phyloP scores from a whole-genome alignment of 192 early-diverging fungal genomes.

The Diversispora epigaea region DNA sequence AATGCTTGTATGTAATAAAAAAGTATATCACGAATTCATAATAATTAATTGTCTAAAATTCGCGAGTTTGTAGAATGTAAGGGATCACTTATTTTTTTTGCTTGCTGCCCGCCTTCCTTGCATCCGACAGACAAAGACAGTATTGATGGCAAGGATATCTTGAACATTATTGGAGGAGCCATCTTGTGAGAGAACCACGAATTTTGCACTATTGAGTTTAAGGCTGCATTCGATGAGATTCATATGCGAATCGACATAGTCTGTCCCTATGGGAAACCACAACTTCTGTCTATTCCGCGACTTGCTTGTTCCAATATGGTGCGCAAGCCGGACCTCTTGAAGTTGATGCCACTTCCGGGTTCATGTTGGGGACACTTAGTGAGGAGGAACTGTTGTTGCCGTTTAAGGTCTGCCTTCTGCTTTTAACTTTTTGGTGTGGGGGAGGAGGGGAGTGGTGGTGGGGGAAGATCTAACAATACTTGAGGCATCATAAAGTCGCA shows the following conservation, averaged over 20 bases:
- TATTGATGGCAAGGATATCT: background rate
- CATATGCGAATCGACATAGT: conserved; percentile 1
- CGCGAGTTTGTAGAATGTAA: too few species aligned
- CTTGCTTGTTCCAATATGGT: conserved; percentile 20
- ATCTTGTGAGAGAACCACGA: background rate
- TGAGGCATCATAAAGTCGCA: background rate
- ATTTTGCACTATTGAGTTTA: background rate
- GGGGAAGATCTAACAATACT: background rate
- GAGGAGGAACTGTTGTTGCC: conserved; percentile 2
- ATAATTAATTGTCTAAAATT: too few species aligned
- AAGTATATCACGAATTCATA: too few species aligned
- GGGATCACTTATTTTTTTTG: too few species aligned
- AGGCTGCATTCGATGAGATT: background rate
- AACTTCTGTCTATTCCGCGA: conserved; percentile 1
- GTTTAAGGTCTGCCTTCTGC: conserved; percentile 2
- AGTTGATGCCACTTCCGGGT: conserved; percentile 21
- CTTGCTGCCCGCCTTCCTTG: too few species aligned
- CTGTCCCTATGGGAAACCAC: background rate
- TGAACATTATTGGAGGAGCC: background rate
- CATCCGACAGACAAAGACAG: too few species aligned
- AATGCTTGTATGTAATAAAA: too few species aligned
- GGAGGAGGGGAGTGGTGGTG: background rate
- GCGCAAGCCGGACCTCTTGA: conserved; percentile 20
- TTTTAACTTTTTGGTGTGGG: background rate
- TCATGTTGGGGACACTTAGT: background rate